phyloP scores from a whole-genome alignment of 176 grass and related monocot genomes.

The Avena sativa region DNA sequence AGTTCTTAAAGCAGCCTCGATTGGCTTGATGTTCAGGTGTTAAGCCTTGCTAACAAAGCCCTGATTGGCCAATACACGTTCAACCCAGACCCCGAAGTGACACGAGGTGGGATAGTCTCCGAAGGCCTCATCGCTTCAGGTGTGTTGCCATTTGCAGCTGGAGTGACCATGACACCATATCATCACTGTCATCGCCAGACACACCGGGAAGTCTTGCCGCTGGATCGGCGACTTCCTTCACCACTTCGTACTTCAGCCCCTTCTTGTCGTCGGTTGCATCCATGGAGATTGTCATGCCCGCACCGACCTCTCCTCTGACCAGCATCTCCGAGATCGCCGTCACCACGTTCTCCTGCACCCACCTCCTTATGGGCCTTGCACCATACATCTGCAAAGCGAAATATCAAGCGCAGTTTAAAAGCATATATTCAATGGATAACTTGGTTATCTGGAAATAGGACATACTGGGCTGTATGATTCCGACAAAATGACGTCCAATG shows the following conservation, averaged over 20 bases:
- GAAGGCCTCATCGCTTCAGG: background rate
- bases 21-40: too few relatives aligned
- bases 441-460: background rate
- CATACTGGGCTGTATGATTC: background rate
- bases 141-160: background rate
- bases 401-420: background rate
- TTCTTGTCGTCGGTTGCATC: background rate
- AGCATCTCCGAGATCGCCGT: background rate
- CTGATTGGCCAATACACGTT: background rate
- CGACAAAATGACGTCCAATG: background rate
- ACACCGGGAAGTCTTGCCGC: background rate
- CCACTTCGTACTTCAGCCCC: background rate
- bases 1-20: background rate
- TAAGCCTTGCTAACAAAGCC: slow-evolving; percentile 12
- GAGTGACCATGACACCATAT: background rate
- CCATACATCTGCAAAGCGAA: background rate
- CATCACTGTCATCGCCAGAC: too few relatives aligned
- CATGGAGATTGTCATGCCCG: background rate
- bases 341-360: background rate
- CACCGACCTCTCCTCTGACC: background rate
- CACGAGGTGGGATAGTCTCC: background rate
- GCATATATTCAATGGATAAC: background rate
- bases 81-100: background rate
- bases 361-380: slow-evolving; percentile 1
- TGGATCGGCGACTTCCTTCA: background rate